phyloP scores from a whole-genome alignment of 1,139 yeast genomes.

The Spencermartinsiella ligniputridi region DNA sequence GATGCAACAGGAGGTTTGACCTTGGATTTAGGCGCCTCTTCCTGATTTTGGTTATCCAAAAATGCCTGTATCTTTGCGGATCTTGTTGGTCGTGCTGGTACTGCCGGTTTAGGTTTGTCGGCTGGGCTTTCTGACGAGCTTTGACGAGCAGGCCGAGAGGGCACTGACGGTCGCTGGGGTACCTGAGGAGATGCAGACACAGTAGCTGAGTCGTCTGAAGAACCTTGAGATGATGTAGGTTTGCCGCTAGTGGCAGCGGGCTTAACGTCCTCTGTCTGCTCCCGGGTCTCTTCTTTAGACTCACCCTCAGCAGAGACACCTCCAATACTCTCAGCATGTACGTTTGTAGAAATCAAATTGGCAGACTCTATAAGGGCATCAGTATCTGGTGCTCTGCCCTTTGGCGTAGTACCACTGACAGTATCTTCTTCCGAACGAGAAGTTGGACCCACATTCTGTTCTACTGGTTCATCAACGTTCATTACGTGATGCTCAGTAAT shows the following conservation, averaged over 20 bases:
- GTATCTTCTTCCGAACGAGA: no score
- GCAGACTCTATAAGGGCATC: no score
- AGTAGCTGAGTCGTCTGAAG: not conserved
- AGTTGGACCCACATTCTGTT: no score
- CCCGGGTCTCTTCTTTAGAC: no score
- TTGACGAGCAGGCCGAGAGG: not conserved
- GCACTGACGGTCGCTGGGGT: slow-evolving; percentile 2
- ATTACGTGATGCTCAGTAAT: not conserved
- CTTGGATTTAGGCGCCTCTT: slow-evolving; percentile 24
- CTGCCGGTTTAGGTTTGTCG: slow-evolving; percentile 15
- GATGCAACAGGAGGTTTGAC: slow-evolving; percentile 20
- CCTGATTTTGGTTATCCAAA: slow-evolving; percentile 8
- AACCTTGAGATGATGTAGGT: no score
- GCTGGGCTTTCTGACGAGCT: not conserved
- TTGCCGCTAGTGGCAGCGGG: no score
- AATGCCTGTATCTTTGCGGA: slow-evolving; percentile 6
- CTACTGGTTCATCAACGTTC: not conserved
- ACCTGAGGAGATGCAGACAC: slow-evolving; percentile 2
- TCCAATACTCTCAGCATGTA: not conserved
- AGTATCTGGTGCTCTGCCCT: no score
- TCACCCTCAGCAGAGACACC: not conserved
- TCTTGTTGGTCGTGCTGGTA: slow-evolving; percentile 17
- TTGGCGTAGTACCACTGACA: no score
- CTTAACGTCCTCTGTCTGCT: no score
- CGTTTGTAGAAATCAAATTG: not conserved